phyloP scores from a whole-genome alignment of 1,284 basidiomycete genomes.

The Cutaneotrichosporon cutaneum region DNA sequence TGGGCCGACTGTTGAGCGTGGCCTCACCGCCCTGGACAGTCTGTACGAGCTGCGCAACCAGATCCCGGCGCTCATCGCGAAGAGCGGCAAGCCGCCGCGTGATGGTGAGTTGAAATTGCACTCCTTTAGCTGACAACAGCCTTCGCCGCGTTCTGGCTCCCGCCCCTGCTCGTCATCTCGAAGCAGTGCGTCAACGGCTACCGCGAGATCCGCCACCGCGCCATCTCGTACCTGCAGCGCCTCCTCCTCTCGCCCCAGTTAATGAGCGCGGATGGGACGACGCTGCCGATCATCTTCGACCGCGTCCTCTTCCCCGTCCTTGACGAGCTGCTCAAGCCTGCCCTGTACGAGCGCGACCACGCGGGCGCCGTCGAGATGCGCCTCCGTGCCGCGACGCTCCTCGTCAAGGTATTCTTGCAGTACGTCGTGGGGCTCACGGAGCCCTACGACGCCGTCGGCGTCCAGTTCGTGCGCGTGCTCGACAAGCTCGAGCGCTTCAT shows the following conservation, averaged over 20 bases:
- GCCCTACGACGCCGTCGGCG: slow-evolving; percentile 60
- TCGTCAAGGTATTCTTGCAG: slow-evolving; percentile 95
- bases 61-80: slow-evolving; percentile 61
- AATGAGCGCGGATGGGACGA: slow-evolving; percentile 59
- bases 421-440: slow-evolving; percentile 75
- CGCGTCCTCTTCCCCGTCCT: slow-evolving; percentile 87
- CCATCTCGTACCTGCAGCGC: slow-evolving; percentile 82
- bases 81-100: slow-evolving; percentile 40
- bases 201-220: slow-evolving; percentile 78
- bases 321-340: slow-evolving; percentile 85
- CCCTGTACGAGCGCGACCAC: slow-evolving; percentile 75
- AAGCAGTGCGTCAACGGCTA: slow-evolving; percentile 83
- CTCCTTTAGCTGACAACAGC: slow-evolving; percentile 47
- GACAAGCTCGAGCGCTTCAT: slow-evolving; percentile 88
- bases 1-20: slow-evolving; percentile 73
- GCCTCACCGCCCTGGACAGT: slow-evolving; percentile 76
- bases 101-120: slow-evolving; percentile 33
- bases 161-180: slow-evolving; percentile 72
- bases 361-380: slow-evolving; percentile 87
- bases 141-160: slow-evolving; percentile 79
- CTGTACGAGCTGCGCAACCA: slow-evolving; percentile 69
- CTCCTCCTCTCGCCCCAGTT: slow-evolving; percentile 78
- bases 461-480: slow-evolving; percentile 87
- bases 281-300: slow-evolving; percentile 82
- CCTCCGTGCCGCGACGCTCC: slow-evolving; percentile 75